Evolutionary conservation across 2,329 filamentous ascomycete genomes (phyloP), one percentile per base, ranked within the genome.

Genomic region (Didymosphaeria variabile): DNA sequence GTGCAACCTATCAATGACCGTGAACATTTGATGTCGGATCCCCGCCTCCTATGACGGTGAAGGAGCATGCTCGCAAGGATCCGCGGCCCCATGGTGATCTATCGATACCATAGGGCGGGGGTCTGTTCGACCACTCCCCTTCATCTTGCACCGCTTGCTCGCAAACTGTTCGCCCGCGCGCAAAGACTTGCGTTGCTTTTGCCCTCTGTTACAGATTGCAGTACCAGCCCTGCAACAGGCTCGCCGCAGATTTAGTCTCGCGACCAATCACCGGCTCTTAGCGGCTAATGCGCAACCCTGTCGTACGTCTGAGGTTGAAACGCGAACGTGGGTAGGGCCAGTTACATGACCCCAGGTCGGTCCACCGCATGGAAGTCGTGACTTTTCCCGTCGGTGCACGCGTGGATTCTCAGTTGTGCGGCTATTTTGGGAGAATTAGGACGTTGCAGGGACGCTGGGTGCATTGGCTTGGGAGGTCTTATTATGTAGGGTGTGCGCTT

Each of bases 171-270:
- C 51, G 51, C 51, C 51, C 13, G 21, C 38, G n/a, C 17, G 17
- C 23, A 32, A 6, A 32, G 15, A 47, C 23, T 5, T 5, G 45
- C 23, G 29, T 47, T 29, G 38, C 51, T 8, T 34, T 13, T 42
- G 53, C 42, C 8, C 29, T 31, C 53, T 40, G 52, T 32, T 23
- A 29, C 38, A 55, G 13, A 34, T 67, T 67, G 44, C 65, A 69
- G 68, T 64, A 65, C 64, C 64, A 56, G 21, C 0, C 23, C 53
- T 63, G 63, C 62, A 63, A 63, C 66, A 65, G 53, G 53, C 38
- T 31, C 60, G 57, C 58, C 26, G 67, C 62, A 63, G 59, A 46
- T 29, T 56, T 32, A 49, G 15, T 17, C 19, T 29, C 3, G 2
- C 10, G 49, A 42, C 64, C 65, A 68, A 68, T 66, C 55, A 67